These are phyloP conservation scores for Physocladia obscura DNA, from an alignment of 192 early-diverging fungal species.

Conservation along the genomic window DNA sequence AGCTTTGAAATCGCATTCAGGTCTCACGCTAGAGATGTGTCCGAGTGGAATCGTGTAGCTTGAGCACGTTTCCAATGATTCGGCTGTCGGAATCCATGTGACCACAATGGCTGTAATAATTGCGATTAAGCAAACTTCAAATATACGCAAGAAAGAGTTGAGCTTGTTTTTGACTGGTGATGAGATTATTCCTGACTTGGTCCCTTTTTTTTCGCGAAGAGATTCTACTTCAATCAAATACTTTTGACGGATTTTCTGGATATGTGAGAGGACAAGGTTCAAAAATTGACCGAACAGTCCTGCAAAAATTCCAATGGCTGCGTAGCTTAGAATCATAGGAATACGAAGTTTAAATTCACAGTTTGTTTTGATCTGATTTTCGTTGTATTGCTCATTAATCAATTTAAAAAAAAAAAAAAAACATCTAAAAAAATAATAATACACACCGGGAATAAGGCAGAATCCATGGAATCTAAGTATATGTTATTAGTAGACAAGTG, in stretches of 20 bases:
- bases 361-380: constrained; percentile 11
- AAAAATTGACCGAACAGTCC: constrained; percentile 32
- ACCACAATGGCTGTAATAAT: constrained; percentile 34
- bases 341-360: constrained; percentile 9
- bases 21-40: not conserved
- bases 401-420: not conserved
- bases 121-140: constrained; percentile 32
- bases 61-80: constrained; percentile 25
- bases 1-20: constrained; percentile 4
- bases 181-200: not conserved
- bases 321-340: constrained; percentile 28
- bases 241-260: constrained; percentile 32
- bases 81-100: constrained; percentile 21
- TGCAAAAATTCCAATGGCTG: constrained; percentile 23
- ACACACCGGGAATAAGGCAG: constrained; percentile 28
- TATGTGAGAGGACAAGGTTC: constrained; percentile 25
- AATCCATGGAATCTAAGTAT: not conserved
- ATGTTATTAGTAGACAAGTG: not conserved
- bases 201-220: not conserved
- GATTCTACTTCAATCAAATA: constrained; percentile 28
- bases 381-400: too few relatives aligned
- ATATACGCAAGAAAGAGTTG: constrained; percentile 12
- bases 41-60: not conserved
- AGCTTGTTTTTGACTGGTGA: not conserved
- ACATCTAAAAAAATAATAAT: not conserved